phyloP scores from a whole-genome alignment of 2,329 filamentous ascomycete genomes.

The Botrytis sinoallii region DNA sequence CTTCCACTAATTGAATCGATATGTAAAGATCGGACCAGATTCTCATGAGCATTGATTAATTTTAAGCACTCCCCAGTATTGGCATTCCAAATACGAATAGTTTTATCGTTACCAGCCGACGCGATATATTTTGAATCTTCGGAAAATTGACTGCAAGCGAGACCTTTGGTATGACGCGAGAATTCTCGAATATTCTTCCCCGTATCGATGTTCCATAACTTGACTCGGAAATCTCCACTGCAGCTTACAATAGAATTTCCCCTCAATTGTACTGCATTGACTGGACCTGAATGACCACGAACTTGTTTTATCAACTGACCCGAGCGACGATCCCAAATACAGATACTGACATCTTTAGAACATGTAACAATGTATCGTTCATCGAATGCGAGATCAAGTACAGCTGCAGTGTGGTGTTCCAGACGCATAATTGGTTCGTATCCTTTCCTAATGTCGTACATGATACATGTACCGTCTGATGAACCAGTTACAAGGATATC shows the following conservation, averaged over 20 bases:
- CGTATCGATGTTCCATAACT: constrained; percentile 91
- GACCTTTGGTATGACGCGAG: constrained; percentile 81
- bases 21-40: constrained; percentile 85
- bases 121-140: constrained; percentile 93
- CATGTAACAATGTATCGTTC: constrained; percentile 91
- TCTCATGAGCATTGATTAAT: constrained; percentile 77
- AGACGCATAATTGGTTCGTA: constrained; percentile 80
- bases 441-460: constrained; percentile 78
- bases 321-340: constrained; percentile 86
- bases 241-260: constrained; percentile 92
- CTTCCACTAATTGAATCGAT: constrained; percentile 83
- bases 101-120: constrained; percentile 90
- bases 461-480: constrained; percentile 85
- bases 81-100: constrained; percentile 94
- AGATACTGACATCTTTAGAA: constrained; percentile 92
- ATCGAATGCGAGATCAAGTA: constrained; percentile 92
- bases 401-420: constrained; percentile 75
- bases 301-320: constrained; percentile 74
- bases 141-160: constrained; percentile 94
- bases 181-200: constrained; percentile 90
- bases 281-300: constrained; percentile 81
- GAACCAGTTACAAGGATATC: constrained; percentile 92
- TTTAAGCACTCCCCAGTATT: constrained; percentile 81
- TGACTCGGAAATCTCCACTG: constrained; percentile 88
- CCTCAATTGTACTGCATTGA: constrained; percentile 93